Conservation (phyloP, 1,284 basidiomycete genomes). For the Amylostereum chailletii region DNA sequence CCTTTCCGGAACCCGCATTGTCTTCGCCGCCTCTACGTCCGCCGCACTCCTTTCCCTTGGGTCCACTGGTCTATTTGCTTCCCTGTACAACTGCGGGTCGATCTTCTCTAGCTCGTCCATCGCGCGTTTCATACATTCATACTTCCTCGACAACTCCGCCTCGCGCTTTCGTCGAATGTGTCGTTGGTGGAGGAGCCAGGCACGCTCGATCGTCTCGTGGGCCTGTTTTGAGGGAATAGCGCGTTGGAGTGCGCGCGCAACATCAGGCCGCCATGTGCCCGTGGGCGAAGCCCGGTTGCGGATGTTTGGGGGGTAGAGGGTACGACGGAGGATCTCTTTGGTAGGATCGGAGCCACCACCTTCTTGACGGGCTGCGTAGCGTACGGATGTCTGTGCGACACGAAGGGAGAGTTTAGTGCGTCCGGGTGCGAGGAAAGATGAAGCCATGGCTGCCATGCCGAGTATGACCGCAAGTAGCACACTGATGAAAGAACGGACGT, state of each 20-base stretch:
- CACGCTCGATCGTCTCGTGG: conserved; percentile 90
- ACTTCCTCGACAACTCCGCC: conserved; percentile 63
- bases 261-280: conserved; percentile 75
- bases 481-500: too few relatives aligned
- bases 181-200: conserved; percentile 80
- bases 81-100: conserved; percentile 58
- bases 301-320: conserved; percentile 72
- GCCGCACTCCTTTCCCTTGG: conserved; percentile 50
- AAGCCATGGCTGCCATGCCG: conserved; percentile 5
- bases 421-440: conserved; percentile 6
- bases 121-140: conserved; percentile 66
- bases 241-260: conserved; percentile 57
- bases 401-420: conserved; percentile 18
- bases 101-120: conserved; percentile 73
- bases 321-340: conserved; percentile 65
- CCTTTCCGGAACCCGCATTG: conserved; percentile 57
- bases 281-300: conserved; percentile 64
- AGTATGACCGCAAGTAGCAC: too few relatives aligned
- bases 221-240: conserved; percentile 81
- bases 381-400: conserved; percentile 25
- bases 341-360: conserved; percentile 41
- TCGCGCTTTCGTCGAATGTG: conserved; percentile 63
- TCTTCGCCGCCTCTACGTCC: conserved; percentile 54
- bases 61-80: conserved; percentile 73
- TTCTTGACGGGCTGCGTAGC: conserved; percentile 23